Evolutionary conservation across 2,329 filamentous ascomycete genomes (phyloP), one percentile per base, ranked within the genome.

Genomic region (Macrophomina tecta): DNA sequence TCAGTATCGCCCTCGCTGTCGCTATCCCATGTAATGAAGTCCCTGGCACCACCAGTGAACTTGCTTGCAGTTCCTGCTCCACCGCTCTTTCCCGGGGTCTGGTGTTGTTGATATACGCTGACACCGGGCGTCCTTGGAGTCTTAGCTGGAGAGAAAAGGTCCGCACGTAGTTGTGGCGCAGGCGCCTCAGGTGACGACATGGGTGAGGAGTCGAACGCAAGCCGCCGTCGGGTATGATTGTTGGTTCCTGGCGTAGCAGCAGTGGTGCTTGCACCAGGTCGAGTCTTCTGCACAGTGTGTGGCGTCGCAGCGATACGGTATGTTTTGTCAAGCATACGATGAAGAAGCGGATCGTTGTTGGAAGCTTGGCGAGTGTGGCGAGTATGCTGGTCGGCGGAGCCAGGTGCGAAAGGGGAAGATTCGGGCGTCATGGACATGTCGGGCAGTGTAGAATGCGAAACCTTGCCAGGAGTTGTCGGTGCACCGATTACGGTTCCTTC

Each of bases 271-370:
- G 40, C 52, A 14, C 40, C 56, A 11, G 56, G 3, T 14, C 40
- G 56, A 14, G 38, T 30, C 67, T 82, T 82, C 5, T 77, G 76
- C 48, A 81, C 82, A 9, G 89, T 90, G 71, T 95, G 89, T 0
- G 95, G 95, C 9, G 95, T 99, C 5, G 94, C 93, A 78, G 96
- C 92, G 30, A 99, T 85, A 38, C 94, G 92, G 82, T 97, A 99
- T 67, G 91, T 97, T 80, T 96, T 97, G 82, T 98, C 94, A 5
- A 97, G 87, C n/a, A 98, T 85, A 67, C 91, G 91, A 77, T 98
- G 94, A 48, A 99, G 85, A 8, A 98, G 84, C 2, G 92, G 91
- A 75, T 97, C 93, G 68, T 88, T 87, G 73, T 80, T 82, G 67
- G 76, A 76, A 12, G 74, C 70, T 42, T 73, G 73, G 62, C 80